phyloP scores from a whole-genome alignment of 208 protist species.

The Herpetomonas samuelpessoai region DNA sequence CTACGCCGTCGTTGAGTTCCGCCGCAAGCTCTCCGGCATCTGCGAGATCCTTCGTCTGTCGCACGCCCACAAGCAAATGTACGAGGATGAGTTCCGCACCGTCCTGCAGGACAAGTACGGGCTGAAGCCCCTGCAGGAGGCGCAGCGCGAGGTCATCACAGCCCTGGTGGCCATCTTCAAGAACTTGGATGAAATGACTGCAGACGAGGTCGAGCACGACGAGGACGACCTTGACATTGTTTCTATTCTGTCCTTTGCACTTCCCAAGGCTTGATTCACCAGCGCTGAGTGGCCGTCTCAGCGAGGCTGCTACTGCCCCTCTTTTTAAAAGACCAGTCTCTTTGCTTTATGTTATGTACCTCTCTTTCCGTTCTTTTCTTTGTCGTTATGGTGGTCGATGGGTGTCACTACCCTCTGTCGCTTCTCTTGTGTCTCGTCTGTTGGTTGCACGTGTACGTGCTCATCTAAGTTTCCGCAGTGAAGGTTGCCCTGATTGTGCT shows the following conservation, averaged over 20 bases:
- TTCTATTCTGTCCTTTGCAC: constrained; percentile 63
- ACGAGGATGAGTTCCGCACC: constrained; percentile 50
- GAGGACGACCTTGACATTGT: constrained; percentile 76
- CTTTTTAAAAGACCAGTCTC: too few species aligned
- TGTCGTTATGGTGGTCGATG: too few species aligned
- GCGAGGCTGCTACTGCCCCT: too few species aligned
- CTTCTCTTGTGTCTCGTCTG: too few species aligned
- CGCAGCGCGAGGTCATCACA: constrained; percentile 66
- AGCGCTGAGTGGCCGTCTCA: too few species aligned
- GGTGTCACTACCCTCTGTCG: too few species aligned
- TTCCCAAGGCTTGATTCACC: constrained; percentile 18
- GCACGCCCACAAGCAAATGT: constrained; percentile 47
- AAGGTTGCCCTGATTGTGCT: too few species aligned
- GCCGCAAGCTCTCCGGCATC: constrained; percentile 53
- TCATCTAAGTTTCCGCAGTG: too few species aligned
- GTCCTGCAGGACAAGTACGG: constrained; percentile 27
- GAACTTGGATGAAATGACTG: constrained; percentile 58
- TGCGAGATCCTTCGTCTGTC: constrained; percentile 57
- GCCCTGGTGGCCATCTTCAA: constrained; percentile 65
- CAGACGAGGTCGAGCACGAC: constrained; percentile 74
- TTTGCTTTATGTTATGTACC: too few species aligned
- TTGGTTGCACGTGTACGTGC: too few species aligned
- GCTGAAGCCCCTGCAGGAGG: constrained; percentile 49
- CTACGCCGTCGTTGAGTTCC: constrained; percentile 60
- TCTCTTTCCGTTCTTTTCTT: too few species aligned